Evolutionary conservation across 352 stramenopile species (phyloP).

Genomic region (Globisporangium sylvaticum): DNA sequence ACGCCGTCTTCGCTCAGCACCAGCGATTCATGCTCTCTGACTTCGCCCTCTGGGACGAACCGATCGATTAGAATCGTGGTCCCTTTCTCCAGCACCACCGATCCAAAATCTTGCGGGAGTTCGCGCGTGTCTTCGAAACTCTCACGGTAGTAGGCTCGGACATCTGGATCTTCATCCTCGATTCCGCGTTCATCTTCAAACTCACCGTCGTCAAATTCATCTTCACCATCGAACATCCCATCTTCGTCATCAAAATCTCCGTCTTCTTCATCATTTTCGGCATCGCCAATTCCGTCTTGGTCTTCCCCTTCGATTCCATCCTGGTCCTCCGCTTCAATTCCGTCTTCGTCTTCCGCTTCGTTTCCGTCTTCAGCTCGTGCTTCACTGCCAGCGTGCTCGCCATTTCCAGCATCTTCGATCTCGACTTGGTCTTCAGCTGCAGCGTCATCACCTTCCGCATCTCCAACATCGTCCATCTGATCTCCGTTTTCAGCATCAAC

Average conservation of each 20-base stretch:
- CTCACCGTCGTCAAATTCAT: background rate
- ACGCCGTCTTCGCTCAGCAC: background rate
- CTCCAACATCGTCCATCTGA: background rate
- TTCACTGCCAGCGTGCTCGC: no score
- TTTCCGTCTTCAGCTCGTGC: no score
- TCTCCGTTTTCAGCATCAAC: no score
- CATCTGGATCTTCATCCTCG: background rate
- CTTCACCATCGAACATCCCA: no score
- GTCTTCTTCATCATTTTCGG: background rate
- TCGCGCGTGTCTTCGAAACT: background rate
- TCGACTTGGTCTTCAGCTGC: background rate
- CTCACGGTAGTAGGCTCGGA: background rate
- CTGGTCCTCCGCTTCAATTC: no score
- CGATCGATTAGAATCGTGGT: background rate
- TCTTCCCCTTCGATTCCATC: no score
- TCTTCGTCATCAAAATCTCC: background rate
- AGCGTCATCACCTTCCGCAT: background rate
- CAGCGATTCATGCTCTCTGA: background rate
- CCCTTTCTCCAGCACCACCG: background rate
- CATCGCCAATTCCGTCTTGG: background rate
- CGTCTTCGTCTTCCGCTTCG: no score
- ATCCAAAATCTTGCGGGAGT: background rate
- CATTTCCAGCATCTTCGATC: no score
- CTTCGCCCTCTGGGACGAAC: background rate
- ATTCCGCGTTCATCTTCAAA: background rate